A percentile compares a stretch with the other conserved stretches of the same genome.
phyloP scores from a whole-genome alignment of 176 grass and related monocot species.

The Aegilops tauschii region DNA sequence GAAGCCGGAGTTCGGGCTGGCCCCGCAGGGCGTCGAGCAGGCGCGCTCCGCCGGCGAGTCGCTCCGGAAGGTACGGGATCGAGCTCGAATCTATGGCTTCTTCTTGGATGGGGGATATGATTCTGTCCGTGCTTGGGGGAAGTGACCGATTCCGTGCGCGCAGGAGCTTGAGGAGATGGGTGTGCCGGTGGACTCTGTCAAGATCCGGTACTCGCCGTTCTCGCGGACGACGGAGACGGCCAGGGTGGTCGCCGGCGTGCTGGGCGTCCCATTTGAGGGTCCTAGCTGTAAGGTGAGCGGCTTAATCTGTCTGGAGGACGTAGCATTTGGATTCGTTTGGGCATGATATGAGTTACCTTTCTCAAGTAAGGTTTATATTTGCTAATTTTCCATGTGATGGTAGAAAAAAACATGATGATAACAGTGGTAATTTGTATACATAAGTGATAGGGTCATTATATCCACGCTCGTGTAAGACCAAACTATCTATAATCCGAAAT shows the following conservation, averaged over 20 bases:
- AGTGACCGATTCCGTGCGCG: neutral
- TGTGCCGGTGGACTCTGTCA: constrained; percentile 43
- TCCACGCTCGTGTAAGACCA: neutral
- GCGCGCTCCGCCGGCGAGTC: constrained; percentile 63
- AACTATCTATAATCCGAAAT: neutral
- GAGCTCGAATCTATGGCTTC: neutral
- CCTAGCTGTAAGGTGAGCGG: constrained; percentile 52
- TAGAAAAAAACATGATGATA: too few species aligned
- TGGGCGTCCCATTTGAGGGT: constrained; percentile 62
- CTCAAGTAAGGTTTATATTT: neutral
- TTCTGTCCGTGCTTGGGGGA: too few species aligned
- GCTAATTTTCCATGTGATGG: neutral
- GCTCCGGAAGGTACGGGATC: constrained; percentile 46
- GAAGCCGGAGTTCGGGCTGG: constrained; percentile 63
- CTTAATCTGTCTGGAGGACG: neutral
- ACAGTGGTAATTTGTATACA: too few species aligned
- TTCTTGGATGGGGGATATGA: neutral
- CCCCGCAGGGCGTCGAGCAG: constrained; percentile 63
- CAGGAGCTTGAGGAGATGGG: constrained; percentile 67
- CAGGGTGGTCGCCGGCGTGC: constrained; percentile 53
- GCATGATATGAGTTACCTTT: too few species aligned
- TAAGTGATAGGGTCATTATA: too few species aligned
- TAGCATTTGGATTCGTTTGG: neutral
- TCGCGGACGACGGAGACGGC: constrained; percentile 73
- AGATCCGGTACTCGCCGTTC: constrained; percentile 81